phyloP scores from a whole-genome alignment of 306 rosid genomes.

The Quercus suber region DNA sequence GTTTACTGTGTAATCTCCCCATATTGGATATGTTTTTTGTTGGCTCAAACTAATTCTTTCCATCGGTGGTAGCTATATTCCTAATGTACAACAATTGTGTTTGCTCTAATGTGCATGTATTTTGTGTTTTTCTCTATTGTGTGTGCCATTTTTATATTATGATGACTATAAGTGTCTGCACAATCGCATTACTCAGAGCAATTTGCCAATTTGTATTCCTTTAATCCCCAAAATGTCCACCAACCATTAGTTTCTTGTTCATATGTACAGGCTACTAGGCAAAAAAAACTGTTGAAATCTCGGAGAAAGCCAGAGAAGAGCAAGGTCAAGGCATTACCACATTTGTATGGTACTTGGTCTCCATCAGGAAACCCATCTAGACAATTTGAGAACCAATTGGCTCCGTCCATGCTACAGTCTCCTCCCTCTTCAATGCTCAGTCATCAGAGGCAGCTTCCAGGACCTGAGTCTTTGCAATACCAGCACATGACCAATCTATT shows the following conservation, averaged over 20 bases:
- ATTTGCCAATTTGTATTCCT: neutral
- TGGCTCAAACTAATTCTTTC: too few species aligned
- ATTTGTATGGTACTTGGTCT: constrained; percentile 54
- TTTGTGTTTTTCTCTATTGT: neutral
- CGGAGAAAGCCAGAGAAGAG: constrained; percentile 43
- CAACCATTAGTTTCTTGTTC: constrained; percentile 15
- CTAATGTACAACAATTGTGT: neutral
- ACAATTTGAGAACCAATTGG: constrained; percentile 54
- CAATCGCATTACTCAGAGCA: constrained; percentile 9
- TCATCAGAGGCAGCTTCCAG: constrained; percentile 53
- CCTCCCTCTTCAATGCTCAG: constrained; percentile 49
- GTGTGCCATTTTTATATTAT: neutral
- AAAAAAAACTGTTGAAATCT: constrained; percentile 38
- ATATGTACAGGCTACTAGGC: constrained; percentile 50
- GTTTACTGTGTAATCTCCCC: neutral
- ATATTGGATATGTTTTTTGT: too few species aligned
- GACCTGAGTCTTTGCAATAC: constrained; percentile 44
- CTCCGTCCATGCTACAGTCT: constrained; percentile 41
- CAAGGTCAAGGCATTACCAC: constrained; percentile 42
- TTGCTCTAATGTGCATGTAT: neutral
- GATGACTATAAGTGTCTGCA: neutral
- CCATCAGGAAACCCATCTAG: constrained; percentile 41
- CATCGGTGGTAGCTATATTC: neutral
- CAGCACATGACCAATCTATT: constrained; percentile 53
- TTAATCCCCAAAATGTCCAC: constrained; percentile 2